These are phyloP conservation scores for Sordariomycetes sp. DNA, from an alignment of 2,329 filamentous ascomycete species.

Conservation along the genomic window DNA sequence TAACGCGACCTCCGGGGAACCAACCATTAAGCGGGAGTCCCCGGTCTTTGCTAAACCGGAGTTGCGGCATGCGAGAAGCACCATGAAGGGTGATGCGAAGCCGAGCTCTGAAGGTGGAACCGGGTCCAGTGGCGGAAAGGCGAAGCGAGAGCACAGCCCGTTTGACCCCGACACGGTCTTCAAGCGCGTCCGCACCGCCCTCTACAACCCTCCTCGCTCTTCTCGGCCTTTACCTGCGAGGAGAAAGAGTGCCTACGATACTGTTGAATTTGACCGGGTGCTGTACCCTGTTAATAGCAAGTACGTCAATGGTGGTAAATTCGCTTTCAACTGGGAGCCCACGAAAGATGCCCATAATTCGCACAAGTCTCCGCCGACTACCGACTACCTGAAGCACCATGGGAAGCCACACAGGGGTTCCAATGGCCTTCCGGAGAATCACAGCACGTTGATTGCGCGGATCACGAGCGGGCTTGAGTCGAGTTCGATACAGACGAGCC, in stretches of 20 bases:
- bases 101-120: conserved; percentile 13
- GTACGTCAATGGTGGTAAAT: conserved; percentile 45
- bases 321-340: conserved; percentile 30
- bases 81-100: conserved; percentile 30
- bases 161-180: conserved; percentile 48
- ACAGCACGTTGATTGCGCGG: conserved; percentile 23
- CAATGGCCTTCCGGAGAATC: conserved; percentile 13
- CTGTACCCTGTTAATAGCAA: conserved; percentile 46
- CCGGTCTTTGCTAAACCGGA: conserved; percentile 48
- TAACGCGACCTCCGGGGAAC: not conserved
- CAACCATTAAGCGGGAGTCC: conserved; percentile 5
- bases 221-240: conserved; percentile 13
- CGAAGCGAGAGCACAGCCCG: conserved; percentile 43
- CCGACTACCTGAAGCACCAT: conserved; percentile 36
- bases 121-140: not conserved
- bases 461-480: conserved; percentile 22
- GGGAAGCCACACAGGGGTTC: conserved; percentile 26
- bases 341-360: conserved; percentile 17
- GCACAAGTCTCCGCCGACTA: conserved; percentile 28
- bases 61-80: conserved; percentile 46
- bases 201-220: conserved; percentile 16
- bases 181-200: conserved; percentile 42
- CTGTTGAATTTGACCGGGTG: conserved; percentile 40
- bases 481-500: conserved; percentile 24
- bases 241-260: conserved; percentile 40